These are phyloP conservation scores for Myrica gale DNA, from an alignment of 306 rosid species.

Conservation along the genomic window DNA sequence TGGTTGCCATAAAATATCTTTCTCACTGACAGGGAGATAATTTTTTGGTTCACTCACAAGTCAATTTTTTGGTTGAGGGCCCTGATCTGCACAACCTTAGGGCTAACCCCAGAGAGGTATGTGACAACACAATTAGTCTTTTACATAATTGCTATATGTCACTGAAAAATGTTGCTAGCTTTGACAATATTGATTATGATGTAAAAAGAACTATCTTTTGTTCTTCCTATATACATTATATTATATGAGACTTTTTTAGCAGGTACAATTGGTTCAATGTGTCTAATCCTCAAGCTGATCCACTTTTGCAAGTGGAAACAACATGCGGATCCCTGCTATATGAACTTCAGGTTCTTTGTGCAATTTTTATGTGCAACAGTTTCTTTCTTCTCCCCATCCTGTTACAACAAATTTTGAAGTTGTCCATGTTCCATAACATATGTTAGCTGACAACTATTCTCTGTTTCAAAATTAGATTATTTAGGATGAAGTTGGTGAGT, in stretches of 20 bases:
- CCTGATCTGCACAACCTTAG: conserved; percentile 68
- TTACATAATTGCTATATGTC: too few species aligned
- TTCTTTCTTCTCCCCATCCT: not conserved
- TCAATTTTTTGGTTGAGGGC: conserved; percentile 61
- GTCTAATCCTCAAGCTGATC: conserved; percentile 53
- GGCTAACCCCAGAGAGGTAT: conserved; percentile 70
- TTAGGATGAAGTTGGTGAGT: conserved; percentile 95
- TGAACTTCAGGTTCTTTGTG: conserved; percentile 74
- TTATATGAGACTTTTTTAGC: conserved; percentile 19
- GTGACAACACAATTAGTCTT: not conserved
- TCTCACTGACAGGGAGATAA: conserved; percentile 55
- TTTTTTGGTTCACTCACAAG: conserved; percentile 69
- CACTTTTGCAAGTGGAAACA: conserved; percentile 62
- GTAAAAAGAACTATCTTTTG: too few species aligned
- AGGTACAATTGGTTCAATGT: conserved; percentile 40
- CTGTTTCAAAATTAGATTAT: conserved; percentile 57
- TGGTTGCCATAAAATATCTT: conserved; percentile 7
- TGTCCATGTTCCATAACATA: not conserved
- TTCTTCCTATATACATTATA: too few species aligned
- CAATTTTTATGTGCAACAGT: conserved; percentile 2
- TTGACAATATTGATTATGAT: too few species aligned
- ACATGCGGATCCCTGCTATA: conserved; percentile 72
- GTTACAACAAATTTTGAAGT: conserved; percentile 12
- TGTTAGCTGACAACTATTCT: conserved; percentile 3
- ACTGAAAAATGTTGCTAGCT: too few species aligned